Base-by-base conservation (phyloP, 805 yeast genomes). In the Pichia scutulata region DNA sequence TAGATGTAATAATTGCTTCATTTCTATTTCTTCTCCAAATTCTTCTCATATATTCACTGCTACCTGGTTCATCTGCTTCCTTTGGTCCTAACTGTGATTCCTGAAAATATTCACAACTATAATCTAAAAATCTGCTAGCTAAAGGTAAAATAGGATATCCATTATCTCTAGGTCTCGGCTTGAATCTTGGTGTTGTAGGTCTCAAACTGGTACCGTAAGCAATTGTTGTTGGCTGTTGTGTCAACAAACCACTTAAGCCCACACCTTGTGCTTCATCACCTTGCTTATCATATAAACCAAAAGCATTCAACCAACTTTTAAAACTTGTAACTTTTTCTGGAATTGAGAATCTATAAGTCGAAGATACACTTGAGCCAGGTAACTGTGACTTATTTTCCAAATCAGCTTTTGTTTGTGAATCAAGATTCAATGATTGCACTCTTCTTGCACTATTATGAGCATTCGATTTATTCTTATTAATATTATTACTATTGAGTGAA, bases 21-120 rank as follows among this genome's bases (percentile, higher is more conserved):
- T 93, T 93, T 57, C 98, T 74, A 60, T 85, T 86, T 55, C 95
- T 76, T 58, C 97, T 76, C 98, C 98, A 93, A 23, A 87, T 68
- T 51, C 95, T 73, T 56, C 80, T 82, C 36, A 86, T 81, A 59
- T 87, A 88, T 55, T 87, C 90, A 52, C 83, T 80, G 50, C 96
- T 87, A 0, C 98, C 98, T 0, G 95, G 93, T 64, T 89, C 96
- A 58, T 92, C 97, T 18, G 81, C 69, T 57, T 92, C 97, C 48
- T 79, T 77, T 51, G 80, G 82, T 12, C 87, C 81, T 84, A 90
- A 84, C 62, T 92, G 98, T 0, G 99, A 97, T 62, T 90, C 98
- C 60, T 90, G 96, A 70, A 92, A 93, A 61, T 89, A 90, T 64
- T 93, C 99, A 52, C 88, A 79, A 58, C 86, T 79, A 65, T 84